A percentile compares a stretch with the other conserved stretches of the same genome.
Evolutionary conservation across 108 stramenopile species (phyloP).

Genomic region (Nitzschia palea): DNA sequence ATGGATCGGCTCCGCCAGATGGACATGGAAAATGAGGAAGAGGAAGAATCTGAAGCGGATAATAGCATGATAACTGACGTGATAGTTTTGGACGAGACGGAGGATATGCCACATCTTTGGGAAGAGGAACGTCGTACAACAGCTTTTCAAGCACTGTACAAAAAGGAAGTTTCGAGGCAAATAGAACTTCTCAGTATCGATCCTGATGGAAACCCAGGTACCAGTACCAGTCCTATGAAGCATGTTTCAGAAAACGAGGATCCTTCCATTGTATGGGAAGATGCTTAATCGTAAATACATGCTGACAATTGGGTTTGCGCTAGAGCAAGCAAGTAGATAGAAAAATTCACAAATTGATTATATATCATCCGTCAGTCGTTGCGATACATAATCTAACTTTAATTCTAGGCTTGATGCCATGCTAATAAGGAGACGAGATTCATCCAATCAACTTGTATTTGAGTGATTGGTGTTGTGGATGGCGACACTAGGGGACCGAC

Average conservation of each 20-base stretch:
- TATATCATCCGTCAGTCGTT: too few species aligned
- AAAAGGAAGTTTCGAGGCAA: conserved; percentile 68
- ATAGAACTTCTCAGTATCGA: conserved; percentile 22
- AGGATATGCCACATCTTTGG: conserved; percentile 47
- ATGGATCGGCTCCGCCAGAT: conserved; percentile 45
- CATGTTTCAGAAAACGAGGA: conserved; percentile 4
- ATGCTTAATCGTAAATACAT: conserved; percentile 8
- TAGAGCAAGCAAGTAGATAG: too few species aligned
- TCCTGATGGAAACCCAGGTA: neutral
- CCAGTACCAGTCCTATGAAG: conserved; percentile 7
- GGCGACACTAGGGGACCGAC: conserved; percentile 3
- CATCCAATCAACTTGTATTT: conserved; percentile 13
- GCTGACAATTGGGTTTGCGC: too few species aligned
- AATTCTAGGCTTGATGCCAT: conserved; percentile 6
- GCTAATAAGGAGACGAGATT: neutral
- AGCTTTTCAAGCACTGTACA: conserved; percentile 78
- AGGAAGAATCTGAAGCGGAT: conserved; percentile 43
- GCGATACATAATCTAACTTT: too few species aligned
- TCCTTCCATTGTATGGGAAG: conserved; percentile 17
- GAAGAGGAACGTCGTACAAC: conserved; percentile 66
- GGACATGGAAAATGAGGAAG: conserved; percentile 46
- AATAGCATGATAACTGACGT: conserved; percentile 18
- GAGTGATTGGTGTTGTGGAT: neutral
- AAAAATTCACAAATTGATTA: too few species aligned
- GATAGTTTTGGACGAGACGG: conserved; percentile 53